Conservation (phyloP, 306 rosid genomes). For the Adenanthera pavonina region DNA sequence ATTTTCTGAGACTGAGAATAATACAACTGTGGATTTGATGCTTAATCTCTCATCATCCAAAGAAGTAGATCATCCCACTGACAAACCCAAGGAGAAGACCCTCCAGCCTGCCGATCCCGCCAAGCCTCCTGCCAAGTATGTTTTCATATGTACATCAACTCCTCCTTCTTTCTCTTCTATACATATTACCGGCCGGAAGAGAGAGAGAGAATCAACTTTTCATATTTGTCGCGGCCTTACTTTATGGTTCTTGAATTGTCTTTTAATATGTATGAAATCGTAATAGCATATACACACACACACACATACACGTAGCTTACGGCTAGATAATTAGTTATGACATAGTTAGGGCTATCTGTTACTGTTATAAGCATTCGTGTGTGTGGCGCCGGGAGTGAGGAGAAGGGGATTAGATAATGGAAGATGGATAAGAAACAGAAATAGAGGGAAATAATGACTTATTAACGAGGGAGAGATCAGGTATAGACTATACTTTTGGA, state of each 20-base stretch:
- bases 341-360: neutral
- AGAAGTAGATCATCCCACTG: conserved; percentile 35
- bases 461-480: neutral
- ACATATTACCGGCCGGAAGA: neutral
- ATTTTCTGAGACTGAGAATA: conserved; percentile 48
- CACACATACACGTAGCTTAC: neutral
- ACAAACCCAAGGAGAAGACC: conserved; percentile 52
- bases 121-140: conserved; percentile 89
- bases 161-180: neutral
- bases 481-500: neutral
- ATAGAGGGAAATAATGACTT: conserved; percentile 19
- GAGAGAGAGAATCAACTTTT: neutral
- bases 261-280: neutral
- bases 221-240: neutral
- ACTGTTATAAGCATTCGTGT: neutral
- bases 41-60: conserved; percentile 64
- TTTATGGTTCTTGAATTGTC: neutral
- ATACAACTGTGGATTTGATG: conserved; percentile 53
- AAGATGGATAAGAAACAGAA: conserved; percentile 27
- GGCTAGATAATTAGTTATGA: neutral
- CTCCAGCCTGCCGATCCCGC: conserved; percentile 66
- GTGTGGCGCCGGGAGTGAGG: neutral
- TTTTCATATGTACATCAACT: neutral
- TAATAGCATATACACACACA: neutral
- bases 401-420: conserved; percentile 13